Evolutionary conservation across 2,329 filamentous ascomycete species (phyloP).

Genomic region (Paradendryphiella salina): DNA sequence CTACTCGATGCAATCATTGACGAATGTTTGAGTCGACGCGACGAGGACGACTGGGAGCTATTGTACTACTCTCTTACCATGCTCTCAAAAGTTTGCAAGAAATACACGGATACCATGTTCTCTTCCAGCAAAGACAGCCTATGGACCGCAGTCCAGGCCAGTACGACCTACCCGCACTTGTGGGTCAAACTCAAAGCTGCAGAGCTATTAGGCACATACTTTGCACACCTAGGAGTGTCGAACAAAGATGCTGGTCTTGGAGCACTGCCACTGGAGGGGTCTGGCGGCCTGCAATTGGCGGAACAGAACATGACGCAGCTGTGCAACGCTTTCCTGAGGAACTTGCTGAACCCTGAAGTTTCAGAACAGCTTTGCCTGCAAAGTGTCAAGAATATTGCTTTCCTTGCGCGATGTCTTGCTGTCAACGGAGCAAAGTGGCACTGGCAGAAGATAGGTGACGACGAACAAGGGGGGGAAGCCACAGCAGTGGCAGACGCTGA

Average conservation of each 20-base stretch:
- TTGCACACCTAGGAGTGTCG: conserved; percentile 74
- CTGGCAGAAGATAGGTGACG: conserved; percentile 51
- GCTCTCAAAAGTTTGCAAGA: conserved; percentile 67
- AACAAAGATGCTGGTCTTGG: conserved; percentile 59
- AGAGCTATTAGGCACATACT: conserved; percentile 73
- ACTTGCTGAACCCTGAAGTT: conserved; percentile 65
- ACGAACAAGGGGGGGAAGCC: conserved; percentile 46
- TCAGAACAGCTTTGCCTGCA: conserved; percentile 78
- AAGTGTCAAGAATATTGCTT: conserved; percentile 78
- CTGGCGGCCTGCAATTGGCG: conserved; percentile 69
- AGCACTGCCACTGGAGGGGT: conserved; percentile 66
- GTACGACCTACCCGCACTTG: conserved; percentile 71
- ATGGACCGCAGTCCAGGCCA: conserved; percentile 70
- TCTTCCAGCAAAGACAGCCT: conserved; percentile 63
- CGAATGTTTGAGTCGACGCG: conserved; percentile 56
- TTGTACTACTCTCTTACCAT: conserved; percentile 74
- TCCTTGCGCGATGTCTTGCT: conserved; percentile 70
- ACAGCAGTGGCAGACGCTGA: conserved; percentile 46
- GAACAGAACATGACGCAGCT: conserved; percentile 65
- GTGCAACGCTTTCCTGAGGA: conserved; percentile 60
- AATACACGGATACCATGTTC: conserved; percentile 67
- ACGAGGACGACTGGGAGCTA: conserved; percentile 68
- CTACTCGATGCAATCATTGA: conserved; percentile 57
- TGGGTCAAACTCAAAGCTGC: conserved; percentile 78
- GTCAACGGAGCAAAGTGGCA: conserved; percentile 59